Conservation (phyloP, 306 rosid genomes). For the Malus domestica region DNA sequence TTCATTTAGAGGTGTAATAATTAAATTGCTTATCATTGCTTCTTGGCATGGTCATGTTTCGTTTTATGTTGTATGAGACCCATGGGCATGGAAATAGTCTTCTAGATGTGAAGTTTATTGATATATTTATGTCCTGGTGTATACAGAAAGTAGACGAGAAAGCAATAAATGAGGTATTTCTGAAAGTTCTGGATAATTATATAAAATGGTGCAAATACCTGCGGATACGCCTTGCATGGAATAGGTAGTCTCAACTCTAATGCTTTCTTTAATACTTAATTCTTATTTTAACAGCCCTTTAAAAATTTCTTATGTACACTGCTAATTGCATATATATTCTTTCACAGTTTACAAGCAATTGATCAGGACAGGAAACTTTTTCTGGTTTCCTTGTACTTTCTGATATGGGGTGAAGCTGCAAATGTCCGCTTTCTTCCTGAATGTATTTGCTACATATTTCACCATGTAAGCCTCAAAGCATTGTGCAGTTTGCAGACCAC, state of each 20-base stretch:
- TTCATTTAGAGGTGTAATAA: background rate
- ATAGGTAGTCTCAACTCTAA: slow-evolving; percentile 53
- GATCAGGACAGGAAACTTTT: slow-evolving; percentile 79
- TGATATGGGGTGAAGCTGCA: slow-evolving; percentile 99
- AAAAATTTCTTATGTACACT: slow-evolving; percentile 4
- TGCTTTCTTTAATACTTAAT: slow-evolving; percentile 17
- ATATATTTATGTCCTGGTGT: slow-evolving; percentile 3
- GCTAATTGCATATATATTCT: slow-evolving; percentile 15
- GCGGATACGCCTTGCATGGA: slow-evolving; percentile 78
- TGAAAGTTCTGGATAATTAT: slow-evolving; percentile 87
- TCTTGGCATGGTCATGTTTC: background rate
- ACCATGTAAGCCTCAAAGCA: slow-evolving; percentile 56
- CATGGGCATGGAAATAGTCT: background rate
- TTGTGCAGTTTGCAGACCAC: background rate
- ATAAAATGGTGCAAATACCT: slow-evolving; percentile 86
- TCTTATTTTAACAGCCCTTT: background rate
- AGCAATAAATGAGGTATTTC: slow-evolving; percentile 70
- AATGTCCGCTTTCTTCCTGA: slow-evolving; percentile 98
- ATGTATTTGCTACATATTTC: slow-evolving; percentile 92
- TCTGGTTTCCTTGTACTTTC: slow-evolving; percentile 75
- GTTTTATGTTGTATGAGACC: background rate
- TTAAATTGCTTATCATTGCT: background rate
- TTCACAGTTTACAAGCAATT: slow-evolving; percentile 80
- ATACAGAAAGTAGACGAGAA: slow-evolving; percentile 83
- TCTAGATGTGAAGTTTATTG: background rate